Evolutionary conservation across 2,329 filamentous ascomycete species (phyloP).

Genomic region (Xylaria sp.): DNA sequence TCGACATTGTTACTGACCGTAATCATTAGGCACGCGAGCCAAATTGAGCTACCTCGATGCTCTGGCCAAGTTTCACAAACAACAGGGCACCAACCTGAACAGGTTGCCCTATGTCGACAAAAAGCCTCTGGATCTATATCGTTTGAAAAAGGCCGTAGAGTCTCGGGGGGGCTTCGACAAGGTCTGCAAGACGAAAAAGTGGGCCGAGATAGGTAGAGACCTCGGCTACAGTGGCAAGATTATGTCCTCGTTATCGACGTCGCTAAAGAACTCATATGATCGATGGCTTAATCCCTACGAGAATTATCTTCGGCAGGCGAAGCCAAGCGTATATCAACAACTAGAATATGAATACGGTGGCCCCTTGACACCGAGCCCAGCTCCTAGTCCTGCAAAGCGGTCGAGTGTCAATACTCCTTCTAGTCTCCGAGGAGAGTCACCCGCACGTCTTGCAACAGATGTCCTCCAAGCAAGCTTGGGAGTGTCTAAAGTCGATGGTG

Average conservation of each 20-base stretch:
- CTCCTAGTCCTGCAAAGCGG: slow-evolving; percentile 76
- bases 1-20: slow-evolving; percentile 24
- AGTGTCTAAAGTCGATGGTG: slow-evolving; percentile 58
- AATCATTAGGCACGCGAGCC: slow-evolving; percentile 79
- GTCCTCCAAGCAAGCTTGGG: slow-evolving; percentile 62
- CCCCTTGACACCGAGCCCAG: slow-evolving; percentile 81
- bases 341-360: slow-evolving; percentile 93
- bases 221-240: slow-evolving; percentile 99
- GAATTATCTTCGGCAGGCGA: slow-evolving; percentile 89
- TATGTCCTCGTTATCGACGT: slow-evolving; percentile 98
- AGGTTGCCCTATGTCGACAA: slow-evolving; percentile 97
- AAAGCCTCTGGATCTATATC: slow-evolving; percentile 93
- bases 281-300: slow-evolving; percentile 98
- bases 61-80: slow-evolving; percentile 94
- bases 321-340: slow-evolving; percentile 96
- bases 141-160: slow-evolving; percentile 96
- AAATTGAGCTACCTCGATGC: slow-evolving; percentile 97
- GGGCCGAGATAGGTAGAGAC: slow-evolving; percentile 97
- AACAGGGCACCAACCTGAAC: slow-evolving; percentile 93
- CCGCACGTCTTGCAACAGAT: slow-evolving; percentile 68
- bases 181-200: slow-evolving; percentile 98
- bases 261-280: slow-evolving; percentile 97
- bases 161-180: slow-evolving; percentile 93
- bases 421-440: slow-evolving; percentile 72
- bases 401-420: slow-evolving; percentile 70